Percentiles rank a stretch among this genome's conserved stretches.
phyloP scores from a whole-genome alignment of 2,329 filamentous ascomycete genomes.

The Intubia oerlemansii region DNA sequence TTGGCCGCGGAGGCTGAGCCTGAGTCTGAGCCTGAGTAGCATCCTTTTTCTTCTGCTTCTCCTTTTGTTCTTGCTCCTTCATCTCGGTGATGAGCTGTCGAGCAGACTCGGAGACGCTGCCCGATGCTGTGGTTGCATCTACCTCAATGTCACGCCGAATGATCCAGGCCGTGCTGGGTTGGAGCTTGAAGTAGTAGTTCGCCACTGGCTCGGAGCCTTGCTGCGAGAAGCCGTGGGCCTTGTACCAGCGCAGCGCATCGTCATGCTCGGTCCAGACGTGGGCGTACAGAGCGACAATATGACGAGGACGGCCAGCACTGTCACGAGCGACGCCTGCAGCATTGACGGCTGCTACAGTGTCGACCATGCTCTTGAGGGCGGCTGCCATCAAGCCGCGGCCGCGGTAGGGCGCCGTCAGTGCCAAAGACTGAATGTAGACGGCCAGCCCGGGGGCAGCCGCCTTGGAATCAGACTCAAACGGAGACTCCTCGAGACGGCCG shows the following conservation, averaged over 20 bases:
- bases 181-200: slow-evolving; percentile 40
- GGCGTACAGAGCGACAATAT: slow-evolving; percentile 28
- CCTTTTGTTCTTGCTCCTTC: too few relatives aligned
- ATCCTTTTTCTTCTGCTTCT: too few relatives aligned
- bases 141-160: slow-evolving; percentile 26
- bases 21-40: too few relatives aligned
- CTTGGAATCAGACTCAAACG: not conserved
- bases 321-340: too few relatives aligned
- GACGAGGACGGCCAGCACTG: slow-evolving; percentile 8
- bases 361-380: slow-evolving; percentile 30
- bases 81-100: too few relatives aligned
- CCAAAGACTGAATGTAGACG: slow-evolving; percentile 44
- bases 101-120: too few relatives aligned
- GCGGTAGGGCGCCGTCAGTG: slow-evolving; percentile 41
- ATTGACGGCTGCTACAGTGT: too few relatives aligned
- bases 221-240: slow-evolving; percentile 30
- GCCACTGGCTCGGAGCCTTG: slow-evolving; percentile 22
- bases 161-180: slow-evolving; percentile 39
- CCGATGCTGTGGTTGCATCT: too few relatives aligned
- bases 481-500: slow-evolving; percentile 33
- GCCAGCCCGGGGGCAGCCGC: slow-evolving; percentile 14
- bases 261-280: slow-evolving; percentile 49
- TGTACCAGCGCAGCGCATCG: slow-evolving; percentile 42
- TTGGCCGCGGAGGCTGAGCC: too few relatives aligned
- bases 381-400: slow-evolving; percentile 35